Evolutionary conservation across 768 basidiomycete genomes (phyloP).

Genomic region (Boletellus ananas): DNA sequence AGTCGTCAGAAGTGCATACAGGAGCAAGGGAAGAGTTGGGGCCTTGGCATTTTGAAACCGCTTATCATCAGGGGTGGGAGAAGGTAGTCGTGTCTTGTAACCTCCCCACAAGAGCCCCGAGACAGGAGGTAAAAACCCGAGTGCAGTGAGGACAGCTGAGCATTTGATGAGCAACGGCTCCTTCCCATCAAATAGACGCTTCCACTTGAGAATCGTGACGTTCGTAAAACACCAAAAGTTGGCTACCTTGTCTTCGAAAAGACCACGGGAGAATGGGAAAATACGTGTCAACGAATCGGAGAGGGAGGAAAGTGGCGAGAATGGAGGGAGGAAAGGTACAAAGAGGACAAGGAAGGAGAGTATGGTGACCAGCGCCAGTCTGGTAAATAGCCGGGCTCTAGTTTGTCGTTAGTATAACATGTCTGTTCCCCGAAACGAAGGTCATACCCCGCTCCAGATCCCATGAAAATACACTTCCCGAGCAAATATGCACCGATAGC

Average conservation of each 20-base stretch:
- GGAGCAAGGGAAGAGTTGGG: conserved; percentile 65
- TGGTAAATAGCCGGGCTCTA: conserved; percentile 55
- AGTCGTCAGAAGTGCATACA: conserved; percentile 73
- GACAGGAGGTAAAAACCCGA: conserved; percentile 68
- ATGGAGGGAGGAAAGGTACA: conserved; percentile 73
- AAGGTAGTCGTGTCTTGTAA: conserved; percentile 26
- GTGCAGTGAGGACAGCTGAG: conserved; percentile 60
- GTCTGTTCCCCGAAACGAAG: neutral
- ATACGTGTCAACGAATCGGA: conserved; percentile 72
- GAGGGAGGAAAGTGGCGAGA: conserved; percentile 48
- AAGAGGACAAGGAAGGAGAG: conserved; percentile 68
- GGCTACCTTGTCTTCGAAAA: conserved; percentile 95
- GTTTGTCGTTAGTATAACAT: conserved; percentile 1
- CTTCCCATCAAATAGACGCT: conserved; percentile 36
- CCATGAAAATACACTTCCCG: conserved; percentile 84
- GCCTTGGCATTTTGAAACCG: conserved; percentile 29
- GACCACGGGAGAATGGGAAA: conserved; percentile 87
- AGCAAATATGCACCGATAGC: conserved; percentile 88
- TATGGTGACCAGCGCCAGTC: conserved; percentile 59
- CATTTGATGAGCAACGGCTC: conserved; percentile 55
- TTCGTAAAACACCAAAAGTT: conserved; percentile 98
- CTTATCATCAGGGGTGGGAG: neutral
- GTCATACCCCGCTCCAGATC: conserved; percentile 63
- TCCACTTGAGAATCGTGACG: conserved; percentile 80
- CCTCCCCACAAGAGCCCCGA: conserved; percentile 40